Base-by-base conservation (phyloP, 108 stramenopile species). In the Cyclotella atomus region DNA sequence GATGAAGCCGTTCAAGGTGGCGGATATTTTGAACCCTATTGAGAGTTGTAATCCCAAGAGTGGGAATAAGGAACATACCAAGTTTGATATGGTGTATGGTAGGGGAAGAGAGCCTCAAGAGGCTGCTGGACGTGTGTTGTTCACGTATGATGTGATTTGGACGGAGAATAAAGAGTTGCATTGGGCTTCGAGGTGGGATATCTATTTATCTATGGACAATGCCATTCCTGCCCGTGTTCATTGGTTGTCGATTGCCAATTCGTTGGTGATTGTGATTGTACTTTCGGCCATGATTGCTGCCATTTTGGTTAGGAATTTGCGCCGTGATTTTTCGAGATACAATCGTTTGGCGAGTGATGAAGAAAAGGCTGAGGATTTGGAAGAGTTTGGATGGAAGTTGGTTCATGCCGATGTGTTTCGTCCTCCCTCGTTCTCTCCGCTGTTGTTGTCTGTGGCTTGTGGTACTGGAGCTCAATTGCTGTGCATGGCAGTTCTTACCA, bases 351-450 rank as follows among this genome's bases (percentile, higher is more conserved):
- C 94, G 3, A 87, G 93, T 16, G 97, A 97, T 65, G 98, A 99
- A 87, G 97, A 97, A 70, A 89, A 93, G 83, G 95, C 92, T 6
- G 96, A 96, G 63, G 95, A 94, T 50, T 71, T 96, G 83, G 99
- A 99, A 76, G 99, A 99, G 84, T 90, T 88, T 57, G 99, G 99
- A 46, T 99, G 99, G 99, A 97, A 97, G 72, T 68, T 97, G 52
- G 93, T 97, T n/a, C 97, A 97, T 73, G 97, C 94, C 19, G 98
- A 98, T 83, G 95, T 98, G 36, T 98, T 98, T 70, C 91, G 98
- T 34, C 95, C 97, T 14, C 98, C 98, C 19, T 45, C 53, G 76
- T 90, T 84, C 70, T 89, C 85, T 28, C 97, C 97, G n/a, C 75
- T 97, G 62, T 70, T 97, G 20, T 65, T 98, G 27, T 71, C 92